These are phyloP conservation scores for Sphagnum magellanicum DNA, from an alignment of 228 moss, liverwort and hornwort species.

Conservation along the genomic window DNA sequence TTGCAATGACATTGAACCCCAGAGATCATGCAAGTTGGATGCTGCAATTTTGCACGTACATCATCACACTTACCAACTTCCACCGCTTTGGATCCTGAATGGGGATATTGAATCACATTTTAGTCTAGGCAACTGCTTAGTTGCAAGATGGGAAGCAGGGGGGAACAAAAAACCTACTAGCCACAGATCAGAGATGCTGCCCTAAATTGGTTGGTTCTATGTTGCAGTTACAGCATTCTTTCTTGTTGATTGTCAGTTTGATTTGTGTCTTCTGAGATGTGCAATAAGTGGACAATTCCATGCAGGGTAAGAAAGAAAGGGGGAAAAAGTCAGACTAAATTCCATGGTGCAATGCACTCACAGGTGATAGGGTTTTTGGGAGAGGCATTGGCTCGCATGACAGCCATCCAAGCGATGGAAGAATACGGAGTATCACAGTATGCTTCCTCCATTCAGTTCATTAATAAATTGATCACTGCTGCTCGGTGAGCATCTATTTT, in stretches of 20 bases:
- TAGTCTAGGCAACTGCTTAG: not conserved
- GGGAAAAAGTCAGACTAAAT: too few species aligned
- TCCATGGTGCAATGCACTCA: too few species aligned
- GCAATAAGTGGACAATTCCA: too few species aligned
- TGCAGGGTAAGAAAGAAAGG: too few species aligned
- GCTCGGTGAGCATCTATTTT: constrained; percentile 13
- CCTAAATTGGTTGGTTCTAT: not conserved
- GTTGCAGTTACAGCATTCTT: not conserved
- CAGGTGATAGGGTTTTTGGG: constrained; percentile 33
- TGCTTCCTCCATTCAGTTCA: constrained; percentile 28
- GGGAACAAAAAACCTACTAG: not conserved
- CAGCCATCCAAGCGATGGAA: constrained; percentile 28
- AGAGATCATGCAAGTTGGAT: not conserved
- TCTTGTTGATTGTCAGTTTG: not conserved
- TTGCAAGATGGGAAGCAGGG: not conserved
- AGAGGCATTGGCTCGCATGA: constrained; percentile 23
- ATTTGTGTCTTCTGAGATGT: too few species aligned
- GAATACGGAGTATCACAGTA: constrained; percentile 29
- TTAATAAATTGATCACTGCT: constrained; percentile 13
- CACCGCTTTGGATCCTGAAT: not conserved
- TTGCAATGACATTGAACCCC: not conserved
- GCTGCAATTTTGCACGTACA: constrained; percentile 3
- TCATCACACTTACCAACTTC: not conserved
- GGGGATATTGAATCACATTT: not conserved
- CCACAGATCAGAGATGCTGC: not conserved